Percentiles rank a stretch among this genome's conserved stretches.
Conservation (phyloP, 495 filamentous ascomycete genomes). For the Xeromyces bisporus region DNA sequence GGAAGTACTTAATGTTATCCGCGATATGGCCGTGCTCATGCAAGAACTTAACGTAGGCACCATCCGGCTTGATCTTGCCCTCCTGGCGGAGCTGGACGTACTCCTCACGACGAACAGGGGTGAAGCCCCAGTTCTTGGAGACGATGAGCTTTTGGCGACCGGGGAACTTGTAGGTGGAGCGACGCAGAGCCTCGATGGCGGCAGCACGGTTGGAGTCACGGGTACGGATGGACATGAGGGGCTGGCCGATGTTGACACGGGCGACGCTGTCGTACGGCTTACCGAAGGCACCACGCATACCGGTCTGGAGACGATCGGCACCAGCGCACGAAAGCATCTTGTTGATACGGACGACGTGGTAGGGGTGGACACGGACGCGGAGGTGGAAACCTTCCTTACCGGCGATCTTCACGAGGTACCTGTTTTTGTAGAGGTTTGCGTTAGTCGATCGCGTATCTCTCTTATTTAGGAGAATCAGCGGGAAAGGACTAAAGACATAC, state of each 20-base stretch:
- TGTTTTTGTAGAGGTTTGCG: too few relatives aligned
- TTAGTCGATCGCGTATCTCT: too few relatives aligned
- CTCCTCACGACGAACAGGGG: slow-evolving; percentile 88
- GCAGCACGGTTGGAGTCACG: slow-evolving; percentile 78
- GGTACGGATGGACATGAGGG: slow-evolving; percentile 89
- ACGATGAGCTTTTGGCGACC: slow-evolving; percentile 99
- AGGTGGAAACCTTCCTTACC: slow-evolving; percentile 99
- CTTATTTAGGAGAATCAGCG: too few relatives aligned
- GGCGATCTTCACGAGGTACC: slow-evolving; percentile 86
- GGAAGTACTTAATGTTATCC: slow-evolving; percentile 84
- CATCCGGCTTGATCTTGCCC: slow-evolving; percentile 82
- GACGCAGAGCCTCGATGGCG: slow-evolving; percentile 95
- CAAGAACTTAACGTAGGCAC: slow-evolving; percentile 98
- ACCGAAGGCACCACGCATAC: slow-evolving; percentile 99
- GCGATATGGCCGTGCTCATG: slow-evolving; percentile 71
- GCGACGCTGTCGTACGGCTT: slow-evolving; percentile 97
- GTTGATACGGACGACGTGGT: slow-evolving; percentile 99
- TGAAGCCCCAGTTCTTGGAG: slow-evolving; percentile 99
- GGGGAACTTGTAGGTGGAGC: slow-evolving; percentile 99
- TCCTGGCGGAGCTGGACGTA: slow-evolving; percentile 82
- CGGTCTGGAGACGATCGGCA: slow-evolving; percentile 98
- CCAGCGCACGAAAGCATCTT: slow-evolving; percentile 99
- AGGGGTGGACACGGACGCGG: slow-evolving; percentile 93
- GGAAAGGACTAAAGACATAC: too few relatives aligned
- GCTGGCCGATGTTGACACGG: slow-evolving; percentile 98